Evolutionary conservation across 257 asterid species (phyloP), one percentile per base, ranked within the genome.

Genomic region (Solanum peruvianum): DNA sequence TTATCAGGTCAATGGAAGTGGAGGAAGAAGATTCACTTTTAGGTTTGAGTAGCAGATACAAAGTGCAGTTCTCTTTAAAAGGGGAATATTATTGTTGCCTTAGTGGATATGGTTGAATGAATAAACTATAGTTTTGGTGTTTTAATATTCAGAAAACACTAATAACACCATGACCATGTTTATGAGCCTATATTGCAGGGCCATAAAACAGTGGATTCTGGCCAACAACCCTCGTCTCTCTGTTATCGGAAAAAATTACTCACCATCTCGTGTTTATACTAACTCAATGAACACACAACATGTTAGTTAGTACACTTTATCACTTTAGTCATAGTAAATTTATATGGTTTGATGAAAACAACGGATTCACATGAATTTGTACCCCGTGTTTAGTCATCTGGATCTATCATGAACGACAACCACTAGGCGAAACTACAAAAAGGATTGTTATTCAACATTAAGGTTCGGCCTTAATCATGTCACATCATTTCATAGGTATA

Each of bases 61-160:
- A 56, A 66, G 76, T 37, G 76, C 23, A 9, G 83, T 76, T 42
- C 42, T 6, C 83, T 42, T 62, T 37, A 16, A 27, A 20, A 45
- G 60, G 37, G 69, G 80, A 49, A 75, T 45, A 64, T 75, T 16
- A 62, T 31, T 85, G 33, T 27, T 33, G 76, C 37, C 11, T 88
- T 92, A 91, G 90, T 90, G 90, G 93, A 88, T 89, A 86, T 42
- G 91, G 92, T 91, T 78, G 86, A 91, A 86, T 89, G 80, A 85
- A 58, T 88, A 62, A 83, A 66, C 60, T 62, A 83, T n/a, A 35
- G 75, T 82, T 47, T 14, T 18, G 9, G 2, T 45, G 33, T 60
- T 52, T 31, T 11, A 83, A 83, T 83, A 58, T 52, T 52, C 49
- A 52, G 86, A 56, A 49, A 60, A 56, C 20, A 0, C 71, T 1